Percentiles rank a stretch among this genome's conserved stretches.
phyloP scores from a whole-genome alignment of 2,329 filamentous ascomycete genomes.

The Septoria linicola region DNA sequence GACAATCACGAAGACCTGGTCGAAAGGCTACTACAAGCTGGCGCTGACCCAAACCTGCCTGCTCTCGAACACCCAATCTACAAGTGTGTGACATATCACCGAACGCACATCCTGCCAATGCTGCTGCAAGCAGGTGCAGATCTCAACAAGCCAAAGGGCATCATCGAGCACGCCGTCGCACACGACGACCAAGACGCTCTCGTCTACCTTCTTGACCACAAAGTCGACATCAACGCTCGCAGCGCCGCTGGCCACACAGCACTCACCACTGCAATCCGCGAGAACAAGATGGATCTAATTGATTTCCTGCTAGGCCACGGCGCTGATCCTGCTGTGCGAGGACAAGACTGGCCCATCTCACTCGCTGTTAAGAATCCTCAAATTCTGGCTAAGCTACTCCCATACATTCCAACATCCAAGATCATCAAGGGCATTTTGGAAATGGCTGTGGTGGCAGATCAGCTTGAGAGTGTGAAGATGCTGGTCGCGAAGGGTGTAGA shows the following conservation, averaged over 20 bases:
- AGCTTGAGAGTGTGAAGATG: conserved; percentile 66
- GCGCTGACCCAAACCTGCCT: conserved; percentile 54
- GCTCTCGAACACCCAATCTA: conserved; percentile 65
- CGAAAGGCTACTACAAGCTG: conserved; percentile 55
- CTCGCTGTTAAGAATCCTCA: conserved; percentile 64
- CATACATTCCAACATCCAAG: conserved; percentile 57
- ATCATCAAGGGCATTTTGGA: conserved; percentile 67
- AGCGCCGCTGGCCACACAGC: conserved; percentile 59
- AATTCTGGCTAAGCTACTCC: conserved; percentile 60
- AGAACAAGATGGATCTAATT: conserved; percentile 59
- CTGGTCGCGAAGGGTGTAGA: conserved; percentile 64
- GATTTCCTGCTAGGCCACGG: conserved; percentile 59
- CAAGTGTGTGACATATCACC: conserved; percentile 67
- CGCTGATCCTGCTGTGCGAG: conserved; percentile 62
- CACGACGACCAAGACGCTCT: conserved; percentile 62
- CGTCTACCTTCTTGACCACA: conserved; percentile 60
- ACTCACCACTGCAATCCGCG: conserved; percentile 64
- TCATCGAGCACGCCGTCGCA: conserved; percentile 63
- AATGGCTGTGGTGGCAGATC: conserved; percentile 64
- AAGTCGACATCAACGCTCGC: conserved; percentile 61
- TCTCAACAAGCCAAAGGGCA: conserved; percentile 60
- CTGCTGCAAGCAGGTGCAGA: conserved; percentile 62
- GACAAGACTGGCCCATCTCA: conserved; percentile 68
- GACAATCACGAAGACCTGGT: conserved; percentile 65
- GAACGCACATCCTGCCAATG: conserved; percentile 59